Conservation (phyloP, 495 filamentous ascomycete genomes). For the Tuber brumale region DNA sequence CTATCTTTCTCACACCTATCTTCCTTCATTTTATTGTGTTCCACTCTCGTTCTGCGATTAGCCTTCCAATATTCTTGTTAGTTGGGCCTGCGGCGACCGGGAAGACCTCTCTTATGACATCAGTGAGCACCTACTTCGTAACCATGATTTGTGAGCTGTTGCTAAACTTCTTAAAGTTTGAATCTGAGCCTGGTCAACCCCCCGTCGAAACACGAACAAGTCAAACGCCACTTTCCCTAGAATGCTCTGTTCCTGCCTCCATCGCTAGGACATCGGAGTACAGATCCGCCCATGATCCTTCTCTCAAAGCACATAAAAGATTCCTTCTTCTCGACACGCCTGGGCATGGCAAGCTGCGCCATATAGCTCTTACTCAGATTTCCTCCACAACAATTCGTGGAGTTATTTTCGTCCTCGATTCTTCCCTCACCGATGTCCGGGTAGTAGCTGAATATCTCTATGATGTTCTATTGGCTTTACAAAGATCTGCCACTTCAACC, state of each 20-base stretch:
- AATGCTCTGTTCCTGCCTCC: conserved; percentile 62
- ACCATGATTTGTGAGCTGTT: neutral
- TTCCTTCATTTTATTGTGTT: conserved; percentile 73
- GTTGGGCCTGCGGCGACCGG: conserved; percentile 77
- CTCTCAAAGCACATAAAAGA: conserved; percentile 56
- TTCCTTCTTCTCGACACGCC: conserved; percentile 84
- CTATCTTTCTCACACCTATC: conserved; percentile 67
- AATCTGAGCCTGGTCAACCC: conserved; percentile 35
- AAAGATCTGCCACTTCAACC: conserved; percentile 61
- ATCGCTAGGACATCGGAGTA: conserved; percentile 59
- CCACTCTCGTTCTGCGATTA: conserved; percentile 55
- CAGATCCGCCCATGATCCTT: conserved; percentile 63
- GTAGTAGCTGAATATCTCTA: conserved; percentile 75
- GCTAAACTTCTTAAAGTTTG: conserved; percentile 23
- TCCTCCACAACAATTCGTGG: conserved; percentile 55
- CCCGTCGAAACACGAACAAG: conserved; percentile 69
- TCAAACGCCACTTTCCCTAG: conserved; percentile 64
- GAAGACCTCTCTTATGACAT: conserved; percentile 81
- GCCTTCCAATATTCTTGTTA: conserved; percentile 74
- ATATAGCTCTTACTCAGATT: conserved; percentile 49
- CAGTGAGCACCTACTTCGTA: conserved; percentile 49
- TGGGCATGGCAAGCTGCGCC: conserved; percentile 87
- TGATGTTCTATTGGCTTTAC: conserved; percentile 72
- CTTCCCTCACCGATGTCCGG: conserved; percentile 58
- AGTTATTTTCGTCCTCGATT: conserved; percentile 83